phyloP scores from a whole-genome alignment of 2,329 filamentous ascomycete species.

The Alternaria sp. region DNA sequence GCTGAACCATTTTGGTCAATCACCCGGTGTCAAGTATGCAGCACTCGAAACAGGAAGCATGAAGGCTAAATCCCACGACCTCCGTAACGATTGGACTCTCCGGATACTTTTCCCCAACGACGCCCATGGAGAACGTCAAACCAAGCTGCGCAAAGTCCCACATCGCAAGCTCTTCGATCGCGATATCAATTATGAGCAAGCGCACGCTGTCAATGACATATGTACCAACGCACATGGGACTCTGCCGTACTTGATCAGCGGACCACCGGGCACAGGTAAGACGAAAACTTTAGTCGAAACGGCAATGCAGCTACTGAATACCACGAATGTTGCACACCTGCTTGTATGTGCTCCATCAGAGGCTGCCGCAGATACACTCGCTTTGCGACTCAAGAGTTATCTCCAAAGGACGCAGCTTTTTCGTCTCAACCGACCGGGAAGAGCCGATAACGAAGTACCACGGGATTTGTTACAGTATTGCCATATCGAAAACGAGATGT shows the following conservation, averaged over 20 bases:
- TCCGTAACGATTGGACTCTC: conserved; percentile 42
- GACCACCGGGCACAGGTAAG: conserved; percentile 63
- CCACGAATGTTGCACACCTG: conserved; percentile 43
- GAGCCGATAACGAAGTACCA: conserved; percentile 56
- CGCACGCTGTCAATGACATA: conserved; percentile 56
- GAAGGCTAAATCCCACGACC: background rate
- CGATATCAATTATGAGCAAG: conserved; percentile 59
- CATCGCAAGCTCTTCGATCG: conserved; percentile 52
- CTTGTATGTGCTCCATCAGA: conserved; percentile 59
- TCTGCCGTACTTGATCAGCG: conserved; percentile 59
- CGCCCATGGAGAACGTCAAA: conserved; percentile 52
- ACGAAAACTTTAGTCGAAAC: conserved; percentile 61
- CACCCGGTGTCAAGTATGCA: conserved; percentile 2
- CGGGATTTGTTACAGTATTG: conserved; percentile 51
- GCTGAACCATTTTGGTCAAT: background rate
- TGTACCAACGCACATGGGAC: conserved; percentile 54
- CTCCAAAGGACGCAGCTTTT: conserved; percentile 52
- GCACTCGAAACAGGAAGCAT: background rate
- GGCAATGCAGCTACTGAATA: conserved; percentile 48
- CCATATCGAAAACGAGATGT: conserved; percentile 53
- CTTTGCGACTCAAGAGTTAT: conserved; percentile 51
- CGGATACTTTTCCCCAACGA: conserved; percentile 57
- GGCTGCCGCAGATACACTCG: conserved; percentile 57
- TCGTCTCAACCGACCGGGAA: conserved; percentile 54
- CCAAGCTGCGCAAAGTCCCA: conserved; percentile 47